These are phyloP conservation scores for Monosporozyma aerobia DNA, from an alignment of 805 yeast species.

Conservation along the genomic window DNA sequence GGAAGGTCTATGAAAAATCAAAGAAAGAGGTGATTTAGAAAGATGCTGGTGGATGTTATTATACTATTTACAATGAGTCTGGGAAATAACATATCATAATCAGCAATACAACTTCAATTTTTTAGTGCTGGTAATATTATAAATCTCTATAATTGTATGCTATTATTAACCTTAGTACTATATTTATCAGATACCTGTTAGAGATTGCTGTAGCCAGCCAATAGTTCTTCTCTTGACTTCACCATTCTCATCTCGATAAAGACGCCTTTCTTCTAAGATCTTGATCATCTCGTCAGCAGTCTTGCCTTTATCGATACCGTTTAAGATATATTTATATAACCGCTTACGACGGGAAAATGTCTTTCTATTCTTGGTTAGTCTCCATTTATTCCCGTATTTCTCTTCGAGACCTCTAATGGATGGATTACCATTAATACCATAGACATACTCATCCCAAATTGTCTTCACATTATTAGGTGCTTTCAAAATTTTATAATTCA, in stretches of 20 bases:
- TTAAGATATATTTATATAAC: conserved; percentile 28
- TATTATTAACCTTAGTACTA: too few relatives aligned
- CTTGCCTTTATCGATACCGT: conserved; percentile 28
- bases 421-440: conserved; percentile 35
- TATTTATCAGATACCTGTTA: conserved; percentile 22
- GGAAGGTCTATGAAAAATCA: too few relatives aligned
- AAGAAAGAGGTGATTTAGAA: too few relatives aligned
- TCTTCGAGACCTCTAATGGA: conserved; percentile 34
- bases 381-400: conserved; percentile 35
- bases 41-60: too few relatives aligned
- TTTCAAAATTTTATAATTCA: conserved; percentile 24
- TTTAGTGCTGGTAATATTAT: too few relatives aligned
- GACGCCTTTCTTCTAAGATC: conserved; percentile 23
- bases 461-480: conserved; percentile 29
- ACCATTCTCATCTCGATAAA: conserved; percentile 28
- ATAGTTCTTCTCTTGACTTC: conserved; percentile 28
- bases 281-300: conserved; percentile 29
- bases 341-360: conserved; percentile 31
- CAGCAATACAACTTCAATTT: too few relatives aligned
- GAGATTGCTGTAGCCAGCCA: conserved; percentile 31
- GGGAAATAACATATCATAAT: too few relatives aligned
- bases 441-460: conserved; percentile 34
- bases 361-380: conserved; percentile 30
- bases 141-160: too few relatives aligned
- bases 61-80: too few relatives aligned